Base-by-base conservation (phyloP, 768 basidiomycete genomes). In the Trametopsis cervina region DNA sequence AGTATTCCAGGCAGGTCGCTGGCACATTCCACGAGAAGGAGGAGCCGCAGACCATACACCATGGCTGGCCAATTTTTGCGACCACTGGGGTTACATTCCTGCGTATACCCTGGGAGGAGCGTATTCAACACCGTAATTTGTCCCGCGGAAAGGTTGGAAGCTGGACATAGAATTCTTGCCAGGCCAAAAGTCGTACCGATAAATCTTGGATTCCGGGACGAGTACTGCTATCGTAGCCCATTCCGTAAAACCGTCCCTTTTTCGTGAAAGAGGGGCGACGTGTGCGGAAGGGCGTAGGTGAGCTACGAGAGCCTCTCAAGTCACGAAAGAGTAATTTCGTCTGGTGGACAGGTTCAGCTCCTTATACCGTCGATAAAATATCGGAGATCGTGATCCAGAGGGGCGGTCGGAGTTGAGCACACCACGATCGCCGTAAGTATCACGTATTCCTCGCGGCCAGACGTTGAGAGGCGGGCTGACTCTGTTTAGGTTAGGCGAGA, bases 11-110 rank as follows among this genome's bases (percentile, higher is more conserved):
- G 45, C 48, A 44, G 42, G 37, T 7, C 40, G 39, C 36, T 47
- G 44, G 52, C 57, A 56, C 57, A 52, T 17, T 54, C 63, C 60
- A 64, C 53, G 55, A 58, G 60, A 55, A 55, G 63, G 64, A 60
- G 63, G 63, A 55, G 44, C 42, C 48, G 53, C 63, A 62, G 61
- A 53, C 40, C 46, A 49, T 27, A 23, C 24, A 26, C 9, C 11
- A 22, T 39, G 33, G 22, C 10, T 41, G 25, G 42, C 39, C 40
- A 43, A 22, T 9, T 36, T 33, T 22, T 4, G 10, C 33, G 10
- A 10, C n/a, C 33, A n/a, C 39, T 6, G 7, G 21, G n/a, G 15
- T 40, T 40, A 18, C 7, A 7, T 7, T 40, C 7, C 39, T 40
- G n/a, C 39, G 7, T 22, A 40, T 7, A 9, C n/a, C n/a, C 7